Conservation (phyloP, 257 asterid genomes). For the Oldenlandia corymbosa region DNA sequence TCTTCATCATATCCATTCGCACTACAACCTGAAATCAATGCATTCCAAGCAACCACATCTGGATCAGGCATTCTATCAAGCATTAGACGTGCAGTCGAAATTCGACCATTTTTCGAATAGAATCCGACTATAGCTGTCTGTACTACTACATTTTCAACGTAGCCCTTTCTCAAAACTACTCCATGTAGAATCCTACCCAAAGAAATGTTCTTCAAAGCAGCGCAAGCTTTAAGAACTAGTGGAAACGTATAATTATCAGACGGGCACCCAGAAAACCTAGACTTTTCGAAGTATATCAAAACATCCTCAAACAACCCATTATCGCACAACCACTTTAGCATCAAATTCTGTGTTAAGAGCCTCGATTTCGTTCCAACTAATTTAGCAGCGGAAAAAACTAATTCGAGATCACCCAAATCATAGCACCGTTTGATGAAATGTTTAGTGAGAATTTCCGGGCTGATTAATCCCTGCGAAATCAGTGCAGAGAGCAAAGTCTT, state of each 20-base stretch:
- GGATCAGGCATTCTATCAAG: constrained; percentile 48
- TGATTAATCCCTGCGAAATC: constrained; percentile 32
- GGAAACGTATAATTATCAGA: constrained; percentile 61
- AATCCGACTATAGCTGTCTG: constrained; percentile 47
- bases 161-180: constrained; percentile 39
- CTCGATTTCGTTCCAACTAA: constrained; percentile 20
- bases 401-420: constrained; percentile 37
- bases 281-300: constrained; percentile 26
- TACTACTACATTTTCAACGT: constrained; percentile 40
- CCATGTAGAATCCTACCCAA: constrained; percentile 37
- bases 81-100: constrained; percentile 40
- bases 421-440: constrained; percentile 43
- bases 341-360: constrained; percentile 37
- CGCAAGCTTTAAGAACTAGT: constrained; percentile 57
- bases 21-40: constrained; percentile 60
- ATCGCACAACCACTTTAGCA: constrained; percentile 39
- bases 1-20: constrained; percentile 37
- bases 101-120: constrained; percentile 38
- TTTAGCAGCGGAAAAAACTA: constrained; percentile 37
- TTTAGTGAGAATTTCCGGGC: constrained; percentile 17
- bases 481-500: constrained; percentile 38
- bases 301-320: constrained; percentile 37
- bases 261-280: constrained; percentile 35
- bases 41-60: constrained; percentile 57
- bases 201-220: constrained; percentile 30